Percentiles rank a stretch among this genome's conserved stretches.
Conservation (phyloP, 352 stramenopile genomes). For the Plasmopara halstedii region DNA sequence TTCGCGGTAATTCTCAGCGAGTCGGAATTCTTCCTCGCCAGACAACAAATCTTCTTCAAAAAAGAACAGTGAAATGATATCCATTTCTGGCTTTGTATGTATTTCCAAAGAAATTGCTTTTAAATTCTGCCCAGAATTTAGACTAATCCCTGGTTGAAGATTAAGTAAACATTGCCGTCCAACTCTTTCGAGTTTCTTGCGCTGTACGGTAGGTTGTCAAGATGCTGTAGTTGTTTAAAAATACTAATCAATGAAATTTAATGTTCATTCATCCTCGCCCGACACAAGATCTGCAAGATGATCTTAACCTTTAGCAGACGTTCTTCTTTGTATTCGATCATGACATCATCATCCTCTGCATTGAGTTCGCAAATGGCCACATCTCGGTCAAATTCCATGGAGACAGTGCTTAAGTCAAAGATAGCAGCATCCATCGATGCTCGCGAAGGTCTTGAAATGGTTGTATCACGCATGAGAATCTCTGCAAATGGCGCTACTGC, state of each 20-base stretch:
- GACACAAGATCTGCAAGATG: constrained; percentile 14
- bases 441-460: constrained; percentile 16
- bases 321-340: constrained; percentile 12
- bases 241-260: background rate
- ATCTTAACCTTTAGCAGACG: constrained; percentile 21
- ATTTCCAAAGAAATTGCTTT: too few relatives aligned
- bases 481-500: constrained; percentile 22
- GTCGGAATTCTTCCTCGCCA: too few relatives aligned
- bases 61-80: too few relatives aligned
- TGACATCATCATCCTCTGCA: constrained; percentile 13
- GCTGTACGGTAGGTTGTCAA: too few relatives aligned
- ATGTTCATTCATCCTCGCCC: constrained; percentile 2
- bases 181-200: too few relatives aligned
- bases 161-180: too few relatives aligned
- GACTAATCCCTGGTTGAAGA: too few relatives aligned
- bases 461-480: constrained; percentile 10
- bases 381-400: constrained; percentile 22
- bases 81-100: too few relatives aligned
- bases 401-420: constrained; percentile 12
- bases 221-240: constrained; percentile 1
- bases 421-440: constrained; percentile 17
- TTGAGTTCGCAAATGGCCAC: constrained; percentile 23
- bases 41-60: too few relatives aligned
- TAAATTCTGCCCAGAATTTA: too few relatives aligned
- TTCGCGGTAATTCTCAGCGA: too few relatives aligned